Evolutionary conservation across 1,284 basidiomycete genomes (phyloP), one percentile per base, ranked within the genome.

Genomic region (Papiliotrema nemorosa): DNA sequence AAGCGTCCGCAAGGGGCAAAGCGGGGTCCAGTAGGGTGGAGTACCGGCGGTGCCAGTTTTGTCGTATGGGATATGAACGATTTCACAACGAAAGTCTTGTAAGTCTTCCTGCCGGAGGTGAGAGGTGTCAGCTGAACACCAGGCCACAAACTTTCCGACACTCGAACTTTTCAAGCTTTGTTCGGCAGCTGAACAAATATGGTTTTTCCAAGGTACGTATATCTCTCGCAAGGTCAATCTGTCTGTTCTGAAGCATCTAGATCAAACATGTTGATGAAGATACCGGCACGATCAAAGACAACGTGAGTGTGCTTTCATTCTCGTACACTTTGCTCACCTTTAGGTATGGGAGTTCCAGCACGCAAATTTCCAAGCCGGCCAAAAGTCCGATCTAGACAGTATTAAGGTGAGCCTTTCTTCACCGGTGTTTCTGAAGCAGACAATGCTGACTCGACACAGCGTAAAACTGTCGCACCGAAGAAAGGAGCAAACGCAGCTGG

Each of bases 51-150:
- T 40, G 86, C 92, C 63, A 90, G 85, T 65, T 97, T 97, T 69
- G 86, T 97, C 68, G 91, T 97, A 61, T 94, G 92, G 85, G 90
- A 97, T 78, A 94, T 96, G 88, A 94, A 92, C 77, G 88, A 91
- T 63, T 97, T 97, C 75, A 94, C 91, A 39, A 94, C 91, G 70
- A 84, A 86, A 44, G 89, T 97, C 63, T 81, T 97, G 44, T 73
- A 46, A 67, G 69, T 66, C 18, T 13, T 5, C 21, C 33, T 36
- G 21, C 9, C 16, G 16, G 33, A 14, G n/a, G 14, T 31, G 34
- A 13, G 29, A 6, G 6, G n/a, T 18, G n/a, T 21, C 47, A 52
- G 37, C 45, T 33, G 12, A 6, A 9, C 7, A 37, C 13, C 31
- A 72, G 69, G 37, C 93, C 93, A 0, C 85, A 88, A 46, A 87